phyloP scores from a whole-genome alignment of 371 early-diverging fungal species.

The Ordospora pajunii region DNA sequence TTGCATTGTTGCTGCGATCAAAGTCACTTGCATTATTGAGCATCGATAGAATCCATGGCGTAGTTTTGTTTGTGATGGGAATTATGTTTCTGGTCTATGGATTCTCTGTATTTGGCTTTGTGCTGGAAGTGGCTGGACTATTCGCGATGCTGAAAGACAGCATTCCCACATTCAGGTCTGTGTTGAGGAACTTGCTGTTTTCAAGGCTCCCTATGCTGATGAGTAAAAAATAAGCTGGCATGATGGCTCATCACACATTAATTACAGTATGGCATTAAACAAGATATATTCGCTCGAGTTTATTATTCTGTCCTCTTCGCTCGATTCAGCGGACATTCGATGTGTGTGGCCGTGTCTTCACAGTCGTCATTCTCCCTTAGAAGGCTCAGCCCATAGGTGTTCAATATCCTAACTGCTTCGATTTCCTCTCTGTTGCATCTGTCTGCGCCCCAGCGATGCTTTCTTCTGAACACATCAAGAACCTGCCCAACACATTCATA shows the following conservation, averaged over 20 bases:
- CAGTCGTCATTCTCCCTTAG: background rate
- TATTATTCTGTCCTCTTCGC: background rate
- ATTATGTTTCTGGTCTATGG: conserved; percentile 20
- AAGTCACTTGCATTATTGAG: conserved; percentile 18
- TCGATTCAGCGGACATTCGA: background rate
- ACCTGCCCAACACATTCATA: conserved; percentile 72
- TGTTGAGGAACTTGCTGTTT: conserved; percentile 26
- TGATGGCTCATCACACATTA: background rate
- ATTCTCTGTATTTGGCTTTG: conserved; percentile 27
- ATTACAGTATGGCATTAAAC: background rate
- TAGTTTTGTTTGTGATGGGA: conserved; percentile 31
- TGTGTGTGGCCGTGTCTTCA: background rate
- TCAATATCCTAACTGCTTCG: background rate
- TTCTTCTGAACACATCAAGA: conserved; percentile 65
- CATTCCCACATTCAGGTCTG: conserved; percentile 37
- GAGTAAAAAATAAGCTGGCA: background rate
- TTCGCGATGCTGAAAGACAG: conserved; percentile 24
- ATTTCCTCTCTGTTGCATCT: conserved; percentile 8
- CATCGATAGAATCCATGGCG: conserved; percentile 33
- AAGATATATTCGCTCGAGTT: background rate
- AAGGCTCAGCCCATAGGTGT: conserved; percentile 17
- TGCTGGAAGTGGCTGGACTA: conserved; percentile 36
- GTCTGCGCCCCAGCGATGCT: conserved; percentile 33
- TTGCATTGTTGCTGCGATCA: conserved; percentile 12
- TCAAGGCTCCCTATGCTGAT: background rate